Conservation (phyloP, 805 yeast genomes). For the Saccharomyces paradoxus region DNA sequence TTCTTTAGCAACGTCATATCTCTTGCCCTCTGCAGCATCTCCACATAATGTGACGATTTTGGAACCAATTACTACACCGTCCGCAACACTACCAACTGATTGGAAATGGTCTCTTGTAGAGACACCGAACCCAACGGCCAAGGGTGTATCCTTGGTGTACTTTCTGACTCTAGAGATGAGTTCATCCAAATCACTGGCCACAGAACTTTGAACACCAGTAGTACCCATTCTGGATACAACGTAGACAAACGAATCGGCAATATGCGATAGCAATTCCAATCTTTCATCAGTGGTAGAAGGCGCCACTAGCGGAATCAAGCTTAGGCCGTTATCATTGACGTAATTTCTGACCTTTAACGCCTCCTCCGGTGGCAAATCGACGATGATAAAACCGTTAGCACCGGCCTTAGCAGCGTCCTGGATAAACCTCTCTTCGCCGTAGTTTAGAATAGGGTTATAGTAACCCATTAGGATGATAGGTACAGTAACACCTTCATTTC, state of each 20-base stretch:
- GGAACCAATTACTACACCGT: constrained; percentile 95
- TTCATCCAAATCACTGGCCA: constrained; percentile 54
- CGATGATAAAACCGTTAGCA: constrained; percentile 89
- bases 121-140: constrained; percentile 97
- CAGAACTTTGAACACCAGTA: constrained; percentile 73
- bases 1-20: constrained; percentile 54
- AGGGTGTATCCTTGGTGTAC: constrained; percentile 65
- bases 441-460: constrained; percentile 85
- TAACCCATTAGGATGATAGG: constrained; percentile 96
- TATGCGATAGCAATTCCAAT: constrained; percentile 62
- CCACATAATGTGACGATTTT: constrained; percentile 66
- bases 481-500: constrained; percentile 73
- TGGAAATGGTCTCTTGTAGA: constrained; percentile 85
- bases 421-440: constrained; percentile 81
- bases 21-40: constrained; percentile 49
- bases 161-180: constrained; percentile 70
- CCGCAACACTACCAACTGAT: constrained; percentile 71
- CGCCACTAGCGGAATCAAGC: constrained; percentile 90
- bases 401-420: constrained; percentile 78
- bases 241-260: constrained; percentile 92
- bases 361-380: constrained; percentile 97
- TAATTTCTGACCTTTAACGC: constrained; percentile 76
- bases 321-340: constrained; percentile 60
- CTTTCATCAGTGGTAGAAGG: constrained; percentile 94
- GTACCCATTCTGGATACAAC: constrained; percentile 98